A percentile compares a stretch with the other conserved stretches of the same genome.
These are phyloP conservation scores for Remersonia thermophila DNA, from an alignment of 2,329 filamentous ascomycete genomes.

Conservation along the genomic window DNA sequence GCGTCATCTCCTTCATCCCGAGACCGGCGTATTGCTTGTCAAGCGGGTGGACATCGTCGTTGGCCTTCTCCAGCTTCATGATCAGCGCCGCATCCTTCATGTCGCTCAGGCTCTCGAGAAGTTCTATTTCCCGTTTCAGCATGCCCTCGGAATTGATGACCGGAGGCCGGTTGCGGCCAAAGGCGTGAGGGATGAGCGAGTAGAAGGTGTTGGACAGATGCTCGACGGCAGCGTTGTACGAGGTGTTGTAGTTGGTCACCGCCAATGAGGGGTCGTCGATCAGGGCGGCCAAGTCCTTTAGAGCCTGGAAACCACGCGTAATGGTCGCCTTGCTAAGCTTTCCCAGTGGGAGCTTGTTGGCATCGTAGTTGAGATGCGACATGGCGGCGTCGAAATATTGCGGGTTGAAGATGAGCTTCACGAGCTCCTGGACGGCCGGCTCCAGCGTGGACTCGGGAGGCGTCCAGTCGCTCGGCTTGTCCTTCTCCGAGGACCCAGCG, in stretches of 20 bases:
- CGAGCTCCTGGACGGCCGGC: slow-evolving; percentile 50
- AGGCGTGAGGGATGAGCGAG: slow-evolving; percentile 68
- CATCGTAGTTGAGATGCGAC: slow-evolving; percentile 56
- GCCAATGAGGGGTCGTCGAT: slow-evolving; percentile 43
- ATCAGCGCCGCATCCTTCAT: slow-evolving; percentile 75
- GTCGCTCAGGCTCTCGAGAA: slow-evolving; percentile 69
- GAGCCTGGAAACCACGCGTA: slow-evolving; percentile 57
- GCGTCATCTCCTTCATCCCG: slow-evolving; percentile 63
- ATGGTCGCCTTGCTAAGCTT: slow-evolving; percentile 75
- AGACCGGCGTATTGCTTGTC: slow-evolving; percentile 64
- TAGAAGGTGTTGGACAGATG: slow-evolving; percentile 67
- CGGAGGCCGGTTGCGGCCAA: slow-evolving; percentile 62
- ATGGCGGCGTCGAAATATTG: slow-evolving; percentile 57
- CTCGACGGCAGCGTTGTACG: slow-evolving; percentile 35
- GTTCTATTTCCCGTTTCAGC: slow-evolving; percentile 65
- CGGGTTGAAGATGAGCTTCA: slow-evolving; percentile 75
- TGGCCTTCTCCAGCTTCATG: slow-evolving; percentile 51
- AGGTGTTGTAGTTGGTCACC: slow-evolving; percentile 29
- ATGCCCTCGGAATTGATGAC: slow-evolving; percentile 43
- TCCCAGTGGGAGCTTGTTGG: slow-evolving; percentile 67
- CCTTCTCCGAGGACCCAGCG: slow-evolving; percentile 6
- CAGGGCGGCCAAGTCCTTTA: slow-evolving; percentile 62
- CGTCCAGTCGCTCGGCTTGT: slow-evolving; percentile 23
- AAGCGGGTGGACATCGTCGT: slow-evolving; percentile 46
- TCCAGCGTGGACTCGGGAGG: slow-evolving; percentile 44